Evolutionary conservation across 768 basidiomycete species (phyloP), one percentile per base, ranked within the genome.

Genomic region (Scleroderma bovista): DNA sequence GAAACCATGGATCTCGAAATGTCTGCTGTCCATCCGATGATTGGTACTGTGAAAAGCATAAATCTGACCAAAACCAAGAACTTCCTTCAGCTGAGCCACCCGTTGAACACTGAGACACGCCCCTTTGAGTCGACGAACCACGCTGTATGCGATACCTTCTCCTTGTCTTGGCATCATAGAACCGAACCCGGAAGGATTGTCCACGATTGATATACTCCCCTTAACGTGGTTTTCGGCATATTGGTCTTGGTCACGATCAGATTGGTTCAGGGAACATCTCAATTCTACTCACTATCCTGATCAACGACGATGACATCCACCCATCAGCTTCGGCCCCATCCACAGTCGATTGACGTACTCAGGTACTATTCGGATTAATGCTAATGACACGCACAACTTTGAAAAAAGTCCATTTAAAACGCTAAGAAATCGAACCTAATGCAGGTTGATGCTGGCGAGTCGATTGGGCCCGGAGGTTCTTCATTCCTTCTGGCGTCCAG

Each of bases 21-120:
- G 79, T 3, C 88, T 88, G 50, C 86, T 86, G 58, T 93, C 90
- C 84, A 89, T 87, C 37, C 88, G 83, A 71, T 89, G n/a, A n/a
- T n/a, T n/a, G n/a, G n/a, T n/a, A n/a, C n/a, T n/a, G n/a, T n/a
- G n/a, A n/a, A n/a, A n/a, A n/a, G n/a, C n/a, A n/a, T n/a, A n/a
- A n/a, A n/a, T n/a, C n/a, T n/a, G n/a, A n/a, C n/a, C n/a, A n/a
- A n/a, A n/a, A n/a, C 84, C 31, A 86, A 67, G 1, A 75, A 71
- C 72, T 78, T 49, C 33, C 20, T 10, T 65, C 38, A 52, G 45
- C 40, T 17, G n/a, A 8, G 24, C 16, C 43, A 44, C n/a, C 17
- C 29, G 17, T 24, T 23, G 24, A 38, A 19, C 8, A 41, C 23
- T 34, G 33, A 31, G 50, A 54, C 23, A 57, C 71, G 74, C 65